phyloP scores from a whole-genome alignment of 164 flowering plant species.

The Umbilicus rupestris region DNA sequence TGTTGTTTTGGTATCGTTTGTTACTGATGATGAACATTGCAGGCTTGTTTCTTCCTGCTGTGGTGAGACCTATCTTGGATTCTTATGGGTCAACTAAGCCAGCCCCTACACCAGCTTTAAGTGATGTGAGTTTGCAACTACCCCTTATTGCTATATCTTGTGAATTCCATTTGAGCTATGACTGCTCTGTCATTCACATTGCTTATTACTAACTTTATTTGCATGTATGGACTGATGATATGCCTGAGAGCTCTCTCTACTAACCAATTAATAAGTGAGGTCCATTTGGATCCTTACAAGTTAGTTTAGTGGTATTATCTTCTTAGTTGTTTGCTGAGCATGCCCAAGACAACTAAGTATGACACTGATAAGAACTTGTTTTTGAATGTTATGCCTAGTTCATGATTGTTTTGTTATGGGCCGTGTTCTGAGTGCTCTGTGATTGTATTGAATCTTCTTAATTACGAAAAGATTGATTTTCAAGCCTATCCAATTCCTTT shows the following conservation, averaged over 20 bases:
- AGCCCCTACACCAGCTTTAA: constrained; percentile 61
- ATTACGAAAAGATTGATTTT: too few species aligned
- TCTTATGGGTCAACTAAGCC: constrained; percentile 64
- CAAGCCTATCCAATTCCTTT: too few species aligned
- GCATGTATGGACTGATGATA: neutral
- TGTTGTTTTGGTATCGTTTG: neutral
- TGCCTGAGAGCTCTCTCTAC: neutral
- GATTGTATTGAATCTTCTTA: too few species aligned
- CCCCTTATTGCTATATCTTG: too few species aligned
- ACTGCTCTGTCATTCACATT: too few species aligned
- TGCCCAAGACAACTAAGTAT: neutral
- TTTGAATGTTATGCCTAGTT: too few species aligned
- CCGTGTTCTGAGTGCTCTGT: too few species aligned
- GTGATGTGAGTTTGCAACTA: constrained; percentile 77
- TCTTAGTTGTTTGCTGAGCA: neutral
- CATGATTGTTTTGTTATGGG: too few species aligned
- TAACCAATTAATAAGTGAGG: neutral
- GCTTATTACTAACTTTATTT: neutral
- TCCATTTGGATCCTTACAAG: neutral
- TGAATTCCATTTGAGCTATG: too few species aligned
- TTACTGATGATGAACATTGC: constrained; percentile 12
- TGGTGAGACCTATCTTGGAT: constrained; percentile 89
- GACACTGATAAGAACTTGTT: too few species aligned
- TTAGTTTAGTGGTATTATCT: neutral
- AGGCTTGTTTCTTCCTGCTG: constrained; percentile 96